phyloP scores from a whole-genome alignment of 2,329 filamentous ascomycete genomes.

The Fonsecaea monophora region DNA sequence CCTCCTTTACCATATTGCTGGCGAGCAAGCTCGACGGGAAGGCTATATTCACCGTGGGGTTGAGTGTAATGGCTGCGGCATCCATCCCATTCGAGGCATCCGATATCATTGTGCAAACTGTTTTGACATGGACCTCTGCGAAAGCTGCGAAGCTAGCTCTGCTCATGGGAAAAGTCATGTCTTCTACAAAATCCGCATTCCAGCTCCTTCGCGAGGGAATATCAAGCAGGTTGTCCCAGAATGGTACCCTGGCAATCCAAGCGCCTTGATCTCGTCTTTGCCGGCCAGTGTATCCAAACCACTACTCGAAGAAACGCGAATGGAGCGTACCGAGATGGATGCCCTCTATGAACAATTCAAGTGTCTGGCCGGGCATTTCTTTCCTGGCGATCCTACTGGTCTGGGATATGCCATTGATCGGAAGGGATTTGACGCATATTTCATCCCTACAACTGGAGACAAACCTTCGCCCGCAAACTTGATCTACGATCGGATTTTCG shows the following conservation, averaged over 20 bases:
- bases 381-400: slow-evolving; percentile 78
- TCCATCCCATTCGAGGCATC: slow-evolving; percentile 87
- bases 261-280: slow-evolving; percentile 71
- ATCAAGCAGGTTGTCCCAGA: slow-evolving; percentile 81
- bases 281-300: slow-evolving; percentile 70
- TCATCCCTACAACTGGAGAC: slow-evolving; percentile 83
- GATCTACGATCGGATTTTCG: slow-evolving; percentile 94
- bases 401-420: slow-evolving; percentile 86
- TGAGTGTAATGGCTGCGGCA: slow-evolving; percentile 86
- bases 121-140: slow-evolving; percentile 93
- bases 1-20: slow-evolving; percentile 87
- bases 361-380: slow-evolving; percentile 86
- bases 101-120: slow-evolving; percentile 96
- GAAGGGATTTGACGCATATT: slow-evolving; percentile 88
- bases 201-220: slow-evolving; percentile 69
- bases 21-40: slow-evolving; percentile 86
- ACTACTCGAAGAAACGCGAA: slow-evolving; percentile 73
- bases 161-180: slow-evolving; percentile 90
- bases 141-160: slow-evolving; percentile 76
- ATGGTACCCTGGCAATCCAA: slow-evolving; percentile 88
- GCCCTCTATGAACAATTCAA: slow-evolving; percentile 97
- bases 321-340: slow-evolving; percentile 87
- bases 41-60: slow-evolving; percentile 93
- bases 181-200: slow-evolving; percentile 94
- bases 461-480: slow-evolving; percentile 81